These are phyloP conservation scores for Entrophospora sp. DNA, from an alignment of 192 early-diverging fungal species.

Conservation along the genomic window DNA sequence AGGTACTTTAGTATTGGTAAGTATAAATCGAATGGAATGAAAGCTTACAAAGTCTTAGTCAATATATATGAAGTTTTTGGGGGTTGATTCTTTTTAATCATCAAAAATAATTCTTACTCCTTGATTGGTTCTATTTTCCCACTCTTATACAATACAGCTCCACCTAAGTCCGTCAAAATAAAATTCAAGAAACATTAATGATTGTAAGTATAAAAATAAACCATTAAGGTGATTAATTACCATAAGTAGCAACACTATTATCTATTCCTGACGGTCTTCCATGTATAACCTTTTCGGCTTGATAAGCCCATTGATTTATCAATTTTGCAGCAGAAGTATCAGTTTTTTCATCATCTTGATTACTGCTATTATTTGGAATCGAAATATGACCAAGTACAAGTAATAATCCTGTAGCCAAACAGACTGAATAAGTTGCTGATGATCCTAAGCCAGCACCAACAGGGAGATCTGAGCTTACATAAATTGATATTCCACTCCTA, in stretches of 20 bases:
- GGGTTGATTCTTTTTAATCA: neutral
- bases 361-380: neutral
- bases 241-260: conserved; percentile 83
- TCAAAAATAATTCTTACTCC: neutral
- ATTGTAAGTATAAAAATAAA: no score
- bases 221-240: conserved; percentile 38
- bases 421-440: conserved; percentile 87
- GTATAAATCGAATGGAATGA: conserved; percentile 59
- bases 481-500: conserved; percentile 46
- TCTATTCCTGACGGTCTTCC: conserved; percentile 94
- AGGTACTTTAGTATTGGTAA: conserved; percentile 86
- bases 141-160: conserved; percentile 63
- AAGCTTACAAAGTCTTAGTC: conserved; percentile 31
- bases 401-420: conserved; percentile 68
- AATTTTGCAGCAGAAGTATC: conserved; percentile 28
- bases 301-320: conserved; percentile 88
- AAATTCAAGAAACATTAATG: no score
- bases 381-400: conserved; percentile 36
- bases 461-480: conserved; percentile 68
- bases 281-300: conserved; percentile 90
- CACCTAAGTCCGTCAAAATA: no score
- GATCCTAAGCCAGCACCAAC: conserved; percentile 93
- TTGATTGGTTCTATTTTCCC: conserved; percentile 26
- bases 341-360: conserved; percentile 20
- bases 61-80: neutral